Conservation (phyloP, 768 basidiomycete genomes). For the Naematelia encephala region DNA sequence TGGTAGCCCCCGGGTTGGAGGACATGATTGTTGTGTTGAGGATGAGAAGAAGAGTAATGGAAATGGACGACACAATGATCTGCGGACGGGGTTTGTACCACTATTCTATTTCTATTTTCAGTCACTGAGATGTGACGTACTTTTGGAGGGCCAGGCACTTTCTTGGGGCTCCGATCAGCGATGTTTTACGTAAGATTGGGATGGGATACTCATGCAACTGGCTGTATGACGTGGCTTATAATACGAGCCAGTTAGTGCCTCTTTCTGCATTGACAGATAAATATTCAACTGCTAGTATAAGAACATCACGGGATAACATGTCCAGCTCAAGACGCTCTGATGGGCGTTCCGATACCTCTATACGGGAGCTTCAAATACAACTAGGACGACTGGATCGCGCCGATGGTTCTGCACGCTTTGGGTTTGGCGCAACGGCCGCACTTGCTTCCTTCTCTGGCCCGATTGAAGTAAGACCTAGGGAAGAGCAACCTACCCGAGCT, state of each 20-base stretch:
- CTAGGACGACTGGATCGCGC: slow-evolving; percentile 49
- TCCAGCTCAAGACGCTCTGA: slow-evolving; percentile 16
- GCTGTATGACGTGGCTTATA: too few species aligned
- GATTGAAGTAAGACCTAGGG: slow-evolving; percentile 51
- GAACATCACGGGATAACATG: too few species aligned
- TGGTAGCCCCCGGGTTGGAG: slow-evolving; percentile 23
- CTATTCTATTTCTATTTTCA: too few species aligned
- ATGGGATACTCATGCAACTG: too few species aligned
- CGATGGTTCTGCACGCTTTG: slow-evolving; percentile 52
- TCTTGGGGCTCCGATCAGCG: too few species aligned
- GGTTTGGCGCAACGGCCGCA: slow-evolving; percentile 47
- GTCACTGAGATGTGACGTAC: too few species aligned
- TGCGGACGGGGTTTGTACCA: too few species aligned
- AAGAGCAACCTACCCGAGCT: slow-evolving; percentile 52
- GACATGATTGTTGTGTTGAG: background rate
- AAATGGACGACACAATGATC: background rate
- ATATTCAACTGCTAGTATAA: too few species aligned
- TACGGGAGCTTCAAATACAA: slow-evolving; percentile 37
- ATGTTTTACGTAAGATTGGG: too few species aligned
- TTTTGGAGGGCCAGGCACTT: too few species aligned
- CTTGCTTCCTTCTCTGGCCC: slow-evolving; percentile 52
- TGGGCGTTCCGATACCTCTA: slow-evolving; percentile 30
- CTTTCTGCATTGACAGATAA: too few species aligned
- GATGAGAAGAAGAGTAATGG: background rate
- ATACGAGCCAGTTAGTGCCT: too few species aligned